Percentiles rank a stretch among this genome's conserved stretches.
These are phyloP conservation scores for Lepraria neglecta DNA, from an alignment of 495 filamentous ascomycete species.

Conservation along the genomic window DNA sequence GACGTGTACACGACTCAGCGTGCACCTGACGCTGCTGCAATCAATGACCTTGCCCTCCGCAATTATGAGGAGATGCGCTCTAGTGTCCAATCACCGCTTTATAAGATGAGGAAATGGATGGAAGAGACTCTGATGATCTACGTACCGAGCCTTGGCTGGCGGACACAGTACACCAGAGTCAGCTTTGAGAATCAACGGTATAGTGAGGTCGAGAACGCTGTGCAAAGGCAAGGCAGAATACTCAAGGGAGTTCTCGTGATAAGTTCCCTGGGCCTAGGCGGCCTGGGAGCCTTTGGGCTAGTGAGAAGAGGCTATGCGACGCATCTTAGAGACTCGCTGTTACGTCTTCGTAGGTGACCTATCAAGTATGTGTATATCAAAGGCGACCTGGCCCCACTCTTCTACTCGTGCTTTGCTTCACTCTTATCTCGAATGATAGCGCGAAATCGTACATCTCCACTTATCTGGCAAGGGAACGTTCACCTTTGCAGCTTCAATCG, in stretches of 20 bases:
- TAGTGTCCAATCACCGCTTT: slow-evolving; percentile 66
- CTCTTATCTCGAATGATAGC: too few relatives aligned
- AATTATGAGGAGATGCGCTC: slow-evolving; percentile 94
- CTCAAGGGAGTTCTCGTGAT: slow-evolving; percentile 38
- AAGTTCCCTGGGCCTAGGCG: slow-evolving; percentile 28
- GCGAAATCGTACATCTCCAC: too few relatives aligned
- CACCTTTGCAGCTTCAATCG: too few relatives aligned
- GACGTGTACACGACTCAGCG: slow-evolving; percentile 66
- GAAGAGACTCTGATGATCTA: slow-evolving; percentile 80
- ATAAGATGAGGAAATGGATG: slow-evolving; percentile 71
- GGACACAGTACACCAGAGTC: slow-evolving; percentile 87
- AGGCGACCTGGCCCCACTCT: too few relatives aligned
- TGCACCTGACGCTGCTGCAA: slow-evolving; percentile 70
- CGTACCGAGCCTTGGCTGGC: slow-evolving; percentile 70
- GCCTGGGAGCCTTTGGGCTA: background rate
- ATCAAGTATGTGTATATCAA: background rate
- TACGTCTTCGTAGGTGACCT: background rate
- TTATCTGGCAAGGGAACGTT: too few relatives aligned
- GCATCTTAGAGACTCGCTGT: background rate
- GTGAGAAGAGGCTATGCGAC: background rate
- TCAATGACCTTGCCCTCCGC: slow-evolving; percentile 83
- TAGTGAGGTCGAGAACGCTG: slow-evolving; percentile 65
- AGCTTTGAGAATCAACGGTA: slow-evolving; percentile 92
- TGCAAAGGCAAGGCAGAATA: slow-evolving; percentile 60
- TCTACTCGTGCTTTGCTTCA: too few relatives aligned